Percentiles rank a stretch among this genome's conserved stretches.
Evolutionary conservation across 768 basidiomycete genomes (phyloP).

Genomic region (Calocybe indica): DNA sequence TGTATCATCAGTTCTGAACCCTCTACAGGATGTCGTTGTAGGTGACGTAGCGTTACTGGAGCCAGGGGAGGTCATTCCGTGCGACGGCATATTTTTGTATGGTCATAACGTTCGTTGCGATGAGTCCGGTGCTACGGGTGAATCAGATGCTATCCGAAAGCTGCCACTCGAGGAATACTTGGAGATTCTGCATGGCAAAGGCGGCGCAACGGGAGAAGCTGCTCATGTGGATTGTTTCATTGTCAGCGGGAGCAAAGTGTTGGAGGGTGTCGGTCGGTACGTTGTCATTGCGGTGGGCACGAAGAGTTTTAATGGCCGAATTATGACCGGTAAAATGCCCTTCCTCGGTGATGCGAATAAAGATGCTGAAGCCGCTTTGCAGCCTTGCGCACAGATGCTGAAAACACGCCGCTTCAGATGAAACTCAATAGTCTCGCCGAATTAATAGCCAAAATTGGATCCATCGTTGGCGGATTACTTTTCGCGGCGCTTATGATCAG

Average conservation of each 20-base stretch:
- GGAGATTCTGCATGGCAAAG: slow-evolving; percentile 32
- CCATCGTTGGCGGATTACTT: slow-evolving; percentile 71
- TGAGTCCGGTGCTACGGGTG: slow-evolving; percentile 94
- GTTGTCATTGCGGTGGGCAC: slow-evolving; percentile 90
- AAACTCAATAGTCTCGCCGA: slow-evolving; percentile 95
- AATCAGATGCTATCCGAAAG: slow-evolving; percentile 94
- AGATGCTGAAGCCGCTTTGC: slow-evolving; percentile 1
- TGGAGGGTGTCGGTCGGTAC: slow-evolving; percentile 92
- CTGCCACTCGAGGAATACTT: slow-evolving; percentile 70
- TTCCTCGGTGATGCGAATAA: too few relatives aligned
- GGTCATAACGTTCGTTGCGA: slow-evolving; percentile 96
- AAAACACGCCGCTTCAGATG: slow-evolving; percentile 88
- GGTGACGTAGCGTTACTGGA: slow-evolving; percentile 90
- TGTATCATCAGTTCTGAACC: slow-evolving; percentile 13
- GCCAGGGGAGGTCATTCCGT: slow-evolving; percentile 94
- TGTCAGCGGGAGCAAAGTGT: slow-evolving; percentile 85
- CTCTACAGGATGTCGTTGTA: slow-evolving; percentile 76
- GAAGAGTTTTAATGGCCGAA: slow-evolving; percentile 92
- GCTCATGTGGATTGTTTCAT: slow-evolving; percentile 87
- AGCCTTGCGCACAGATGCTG: slow-evolving; percentile 84
- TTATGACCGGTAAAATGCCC: slow-evolving; percentile 83
- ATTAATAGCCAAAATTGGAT: slow-evolving; percentile 88
- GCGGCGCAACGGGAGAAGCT: slow-evolving; percentile 17
- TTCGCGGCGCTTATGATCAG: slow-evolving; percentile 87
- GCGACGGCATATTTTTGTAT: slow-evolving; percentile 89